Evolutionary conservation across 768 basidiomycete genomes (phyloP), one percentile per base, ranked within the genome.

Genomic region (Phylloporus sp.): DNA sequence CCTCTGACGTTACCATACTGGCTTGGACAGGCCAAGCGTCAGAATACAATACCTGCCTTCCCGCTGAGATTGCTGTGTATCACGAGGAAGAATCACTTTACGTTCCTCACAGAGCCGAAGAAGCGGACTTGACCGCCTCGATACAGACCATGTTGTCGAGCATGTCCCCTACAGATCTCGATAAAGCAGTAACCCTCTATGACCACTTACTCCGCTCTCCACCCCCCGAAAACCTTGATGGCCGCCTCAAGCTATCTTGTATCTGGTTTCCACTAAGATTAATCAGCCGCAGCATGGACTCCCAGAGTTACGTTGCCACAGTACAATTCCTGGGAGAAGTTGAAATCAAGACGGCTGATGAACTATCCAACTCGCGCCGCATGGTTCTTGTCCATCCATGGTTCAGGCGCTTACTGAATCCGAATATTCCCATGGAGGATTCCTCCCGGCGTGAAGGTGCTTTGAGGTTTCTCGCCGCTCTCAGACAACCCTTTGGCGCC

Each of bases 41-140:
- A 1, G 45, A 50, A n/a, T 62, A 62, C 24, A 62, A 65, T 24
- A 49, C 52, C 4, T 63, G 63, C 31, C 56, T 63, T 29, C 62
- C 61, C 6, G 50, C 48, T 1, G 56, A 58, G 22, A 58, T 63
- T 15, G 22, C 47, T 5, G 59, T 61, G 7, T 61, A 60, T 29
- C 27, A 27, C 4, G 23, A 40, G 6, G 2, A 12, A 2, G 53
- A 55, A 24, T 31, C 10, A 10, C 11, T 1, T 22, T 27, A 59
- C 23, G 9, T 59, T 23, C 59, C 59, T 2, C 3, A 3, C 4
- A 16, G 12, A 3, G 24, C 50, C 13, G 45, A 26, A 4, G 48
- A 45, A 5, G 36, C 3, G 18, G 6, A 9, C 15, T 11, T 53
- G 10, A 18, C 24, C 1, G 22, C 12, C 5, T 18, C 6, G 1